Percentiles rank a stretch among this genome's conserved stretches.
These are phyloP conservation scores for Aaosphaeria pasadenensis DNA, from an alignment of 2,329 filamentous ascomycete genomes.

Conservation along the genomic window DNA sequence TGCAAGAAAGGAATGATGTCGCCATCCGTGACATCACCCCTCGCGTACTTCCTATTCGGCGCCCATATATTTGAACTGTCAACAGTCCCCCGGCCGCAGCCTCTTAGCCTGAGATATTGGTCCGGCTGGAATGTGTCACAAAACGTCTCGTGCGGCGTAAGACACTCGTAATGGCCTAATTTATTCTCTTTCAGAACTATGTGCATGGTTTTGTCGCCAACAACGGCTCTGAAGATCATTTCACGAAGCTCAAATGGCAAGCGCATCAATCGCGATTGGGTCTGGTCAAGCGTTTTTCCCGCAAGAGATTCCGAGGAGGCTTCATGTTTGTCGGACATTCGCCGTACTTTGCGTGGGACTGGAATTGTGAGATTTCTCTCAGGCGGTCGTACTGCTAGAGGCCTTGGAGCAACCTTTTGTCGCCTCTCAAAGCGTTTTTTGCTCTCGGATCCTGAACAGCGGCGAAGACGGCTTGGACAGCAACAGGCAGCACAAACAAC, in stretches of 20 bases:
- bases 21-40: constrained; percentile 12
- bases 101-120: constrained; percentile 8
- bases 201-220: constrained; percentile 17
- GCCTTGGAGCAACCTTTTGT: constrained; percentile 14
- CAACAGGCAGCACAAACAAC: constrained; percentile 14
- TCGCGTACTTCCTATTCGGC: constrained; percentile 2
- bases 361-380: constrained; percentile 14
- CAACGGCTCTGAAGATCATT: constrained; percentile 13
- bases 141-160: constrained; percentile 6
- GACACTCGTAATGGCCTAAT: constrained; percentile 17
- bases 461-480: constrained; percentile 13
- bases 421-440: constrained; percentile 19
- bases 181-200: constrained; percentile 17
- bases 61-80: constrained; percentile 14
- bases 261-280: constrained; percentile 10
- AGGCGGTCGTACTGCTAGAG: constrained; percentile 12
- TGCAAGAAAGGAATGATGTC: constrained; percentile 34
- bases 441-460: constrained; percentile 11
- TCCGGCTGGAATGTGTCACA: constrained; percentile 11
- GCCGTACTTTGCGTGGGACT: background rate
- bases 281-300: constrained; percentile 13
- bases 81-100: constrained; percentile 12
- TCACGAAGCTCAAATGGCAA: constrained; percentile 16
- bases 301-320: background rate
- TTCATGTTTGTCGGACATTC: background rate